Evolutionary conservation across 225 moss, liverwort and hornwort species (phyloP), one percentile per base, ranked within the genome.

Genomic region (Polytrichum commune): DNA sequence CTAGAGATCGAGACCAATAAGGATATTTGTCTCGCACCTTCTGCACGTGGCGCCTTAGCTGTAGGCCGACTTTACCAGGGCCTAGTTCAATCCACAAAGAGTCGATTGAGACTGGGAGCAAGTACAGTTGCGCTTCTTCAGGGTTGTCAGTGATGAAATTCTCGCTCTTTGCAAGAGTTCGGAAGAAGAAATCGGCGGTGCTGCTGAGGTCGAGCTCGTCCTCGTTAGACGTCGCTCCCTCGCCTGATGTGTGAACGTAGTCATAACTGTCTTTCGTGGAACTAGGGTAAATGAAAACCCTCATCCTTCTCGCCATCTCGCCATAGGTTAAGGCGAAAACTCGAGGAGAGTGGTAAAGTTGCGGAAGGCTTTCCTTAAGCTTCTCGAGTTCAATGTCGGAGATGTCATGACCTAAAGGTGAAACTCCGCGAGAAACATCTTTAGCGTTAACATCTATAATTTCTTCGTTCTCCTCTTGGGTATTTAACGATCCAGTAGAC

Each of bases 291-390:
- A 89, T 27, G 53, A 74, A 92, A 18, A 94, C 76, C 76, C 78
- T 85, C 68, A 94, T 74, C 62, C 80, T 85, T 38, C 80, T 70
- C 0, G 27, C 38, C 93, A 94, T 94, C 60, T 94, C 92, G 28
- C 69, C 76, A 67, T 91, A 94, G 60, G 88, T 83, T 20, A 92
- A 71, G 1, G 66, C 72, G 19, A 94, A 90, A 3, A 90, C 76
- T 5, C 83, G 60, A 19, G 85, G 79, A 6, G 82, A 77, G 75
- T 92, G 93, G 66, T 92, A 92, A 3, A 86, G 79, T 27, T 58
- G 77, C 29, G 85, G 81, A 4, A 85, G 60, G 23, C 29, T 61
- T 26, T 64, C 19, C 60, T 73, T 61, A 7, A 70, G 69, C 26
- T 68, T 28, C 24, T 13, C 28, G 18, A 69, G 66, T 3, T 66